Evolutionary conservation across 2,329 filamentous ascomycete genomes (phyloP), one percentile per base, ranked within the genome.

Genomic region (Phaeosphaeria sp.): DNA sequence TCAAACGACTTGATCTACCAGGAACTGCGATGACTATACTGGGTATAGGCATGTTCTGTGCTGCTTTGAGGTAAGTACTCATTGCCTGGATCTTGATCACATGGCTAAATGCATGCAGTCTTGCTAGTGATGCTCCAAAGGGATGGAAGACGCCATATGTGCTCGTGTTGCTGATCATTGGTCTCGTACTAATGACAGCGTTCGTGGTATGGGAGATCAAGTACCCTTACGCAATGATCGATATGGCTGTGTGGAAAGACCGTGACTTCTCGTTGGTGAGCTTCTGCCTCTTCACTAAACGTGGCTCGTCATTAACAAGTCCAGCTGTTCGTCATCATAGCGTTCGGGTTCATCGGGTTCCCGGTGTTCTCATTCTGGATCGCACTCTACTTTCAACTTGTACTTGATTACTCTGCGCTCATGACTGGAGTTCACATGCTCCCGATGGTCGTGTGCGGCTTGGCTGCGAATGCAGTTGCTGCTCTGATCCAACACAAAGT

Each of bases 41-140:
- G n/a, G 88, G 88, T 0, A 87, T 89, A 56, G 87, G 86, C 3
- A 81, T 88, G 79, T 85, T 90, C 67, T 87, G 86, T 15, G 85
- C 85, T 21, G 84, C 84, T 1, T 77, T 90, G 56, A 87, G 82
- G 80, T 85, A 71, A 72, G 81, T 79, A 44, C 6, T 13, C 5
- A 0, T 6, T 2, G 7, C 11, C n/a, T 6, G n/a, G 4, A 0
- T 5, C 27, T 1, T 5, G 27, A 13, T 3, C 2, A 2, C 17
- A 3, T 7, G 10, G 43, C 68, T 72, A 47, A 72, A 11, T 46
- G 22, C 21, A 11, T 56, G n/a, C n/a, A 79, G 78, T 68, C 74
- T 83, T 9, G 81, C 81, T 57, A 83, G 75, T 13, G 85, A 86
- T 39, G 87, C 87, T 1, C 77, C 83, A 1, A 72, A 87, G 50